Evolutionary conservation across 371 early-diverging fungal species (phyloP), one percentile per base, ranked within the genome.

Genomic region (Mucor lusitanicus): DNA sequence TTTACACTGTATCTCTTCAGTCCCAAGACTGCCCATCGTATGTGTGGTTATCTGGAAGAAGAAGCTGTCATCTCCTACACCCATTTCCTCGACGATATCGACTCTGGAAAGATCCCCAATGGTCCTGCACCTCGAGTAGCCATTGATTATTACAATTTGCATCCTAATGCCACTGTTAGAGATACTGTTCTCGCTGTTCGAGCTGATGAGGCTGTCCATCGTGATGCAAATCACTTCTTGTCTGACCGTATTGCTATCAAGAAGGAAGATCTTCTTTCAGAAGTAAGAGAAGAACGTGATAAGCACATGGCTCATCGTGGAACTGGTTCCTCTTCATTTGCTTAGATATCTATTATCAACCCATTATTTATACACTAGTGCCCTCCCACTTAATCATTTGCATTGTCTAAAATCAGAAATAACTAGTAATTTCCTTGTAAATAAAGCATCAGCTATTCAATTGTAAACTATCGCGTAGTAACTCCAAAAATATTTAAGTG

Each of bases 181-280:
- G 98, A 99, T 62, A 94, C 97, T 8, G 95, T 97, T n/a, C 74
- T 94, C 21, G 97, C 96, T 28, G 91, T 99, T 11, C 85, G 99
- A n/a, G 92, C 97, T 6, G 99, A 99, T 70, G 99, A 99, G 75
- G 95, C 92, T 5, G 80, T 91, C n/a, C 99, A 99, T 71, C 86
- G 97, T 65, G 97, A 98, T 64, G 91, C 94, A 12, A 99, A 99
- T 84, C 98, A 97, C 70, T 86, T 89, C 59, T 83, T 97, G 32
- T 88, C 94, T n/a, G 91, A 91, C 53, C 77, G 80, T 64, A 73
- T 80, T 59, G 69, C 72, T 42, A 21, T 30, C 6, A 59, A 70
- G n/a, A 40, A 66, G 25, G 74, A 73, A 64, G 56, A 73, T 21
- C 59, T 73, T 33, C n/a, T 69, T 42, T 23, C 56, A 12, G 69